These are phyloP conservation scores for Suillus cothurnatus DNA, from an alignment of 768 basidiomycete species.

Conservation along the genomic window DNA sequence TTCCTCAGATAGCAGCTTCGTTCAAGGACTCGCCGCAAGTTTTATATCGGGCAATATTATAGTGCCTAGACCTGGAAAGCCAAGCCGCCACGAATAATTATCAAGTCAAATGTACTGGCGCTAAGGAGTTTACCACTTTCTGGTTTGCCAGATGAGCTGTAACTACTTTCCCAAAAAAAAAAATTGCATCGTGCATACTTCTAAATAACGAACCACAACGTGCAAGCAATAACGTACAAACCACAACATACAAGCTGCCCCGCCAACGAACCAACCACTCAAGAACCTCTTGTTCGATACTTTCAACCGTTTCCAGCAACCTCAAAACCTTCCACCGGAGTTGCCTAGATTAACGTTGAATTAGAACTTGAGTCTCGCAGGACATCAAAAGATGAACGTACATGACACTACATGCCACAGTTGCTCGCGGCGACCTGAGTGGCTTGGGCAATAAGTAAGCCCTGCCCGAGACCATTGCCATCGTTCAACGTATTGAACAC, in stretches of 20 bases:
- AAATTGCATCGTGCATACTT: background rate
- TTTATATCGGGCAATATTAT: background rate
- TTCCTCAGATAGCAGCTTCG: no score
- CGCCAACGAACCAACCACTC: background rate
- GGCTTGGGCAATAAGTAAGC: background rate
- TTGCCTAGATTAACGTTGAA: background rate
- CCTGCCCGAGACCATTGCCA: background rate
- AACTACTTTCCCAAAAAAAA: background rate
- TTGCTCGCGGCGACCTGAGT: constrained; percentile 2
- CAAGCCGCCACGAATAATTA: background rate
- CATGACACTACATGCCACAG: constrained; percentile 11
- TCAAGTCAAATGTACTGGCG: background rate
- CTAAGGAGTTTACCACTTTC: background rate
- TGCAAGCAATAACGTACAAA: background rate
- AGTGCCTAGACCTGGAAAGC: background rate
- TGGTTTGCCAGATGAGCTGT: background rate
- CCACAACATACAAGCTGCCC: background rate
- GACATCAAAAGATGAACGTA: background rate
- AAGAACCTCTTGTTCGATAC: background rate
- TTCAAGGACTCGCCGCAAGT: background rate
- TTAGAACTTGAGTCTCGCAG: background rate
- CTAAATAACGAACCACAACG: background rate
- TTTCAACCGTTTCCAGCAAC: background rate
- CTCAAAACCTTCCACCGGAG: background rate
- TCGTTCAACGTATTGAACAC: background rate